These are phyloP conservation scores for Lipomyces starkeyi DNA, from an alignment of 805 yeast genomes.

Conservation along the genomic window DNA sequence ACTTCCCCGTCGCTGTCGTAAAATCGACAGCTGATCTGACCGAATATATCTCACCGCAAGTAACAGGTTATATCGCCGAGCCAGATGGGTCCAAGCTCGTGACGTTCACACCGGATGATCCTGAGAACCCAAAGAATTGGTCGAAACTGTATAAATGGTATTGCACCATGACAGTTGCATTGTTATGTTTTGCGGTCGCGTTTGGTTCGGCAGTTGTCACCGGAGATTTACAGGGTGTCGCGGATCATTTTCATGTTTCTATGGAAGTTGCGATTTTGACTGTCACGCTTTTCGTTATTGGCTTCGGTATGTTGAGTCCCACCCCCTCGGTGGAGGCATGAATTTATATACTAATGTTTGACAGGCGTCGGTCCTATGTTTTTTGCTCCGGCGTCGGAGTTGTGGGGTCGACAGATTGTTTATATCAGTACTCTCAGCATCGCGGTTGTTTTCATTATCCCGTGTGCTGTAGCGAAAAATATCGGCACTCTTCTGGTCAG, in stretches of 20 bases:
- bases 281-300: constrained; percentile 63
- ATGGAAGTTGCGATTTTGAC: constrained; percentile 66
- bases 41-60: constrained; percentile 35
- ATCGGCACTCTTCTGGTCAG: constrained; percentile 68
- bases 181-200: constrained; percentile 65
- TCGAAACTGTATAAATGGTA: constrained; percentile 60
- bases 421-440: constrained; percentile 56
- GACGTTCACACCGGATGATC: constrained; percentile 40
- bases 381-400: constrained; percentile 67
- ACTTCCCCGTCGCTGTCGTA: constrained; percentile 38
- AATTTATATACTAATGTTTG: neutral
- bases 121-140: constrained; percentile 47
- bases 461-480: constrained; percentile 60
- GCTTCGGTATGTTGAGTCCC: constrained; percentile 54
- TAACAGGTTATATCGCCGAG: constrained; percentile 31
- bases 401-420: constrained; percentile 61
- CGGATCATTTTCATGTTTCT: constrained; percentile 56
- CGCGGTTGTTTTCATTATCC: constrained; percentile 57
- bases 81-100: constrained; percentile 38
- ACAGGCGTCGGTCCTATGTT: constrained; percentile 58
- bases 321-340: neutral
- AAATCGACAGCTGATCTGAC: constrained; percentile 38
- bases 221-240: constrained; percentile 60
- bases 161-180: constrained; percentile 59
- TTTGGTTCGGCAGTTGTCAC: constrained; percentile 74